Evolutionary conservation across 2,329 filamentous ascomycete species (phyloP).

Genomic region (Diaporthe citrichinensis): DNA sequence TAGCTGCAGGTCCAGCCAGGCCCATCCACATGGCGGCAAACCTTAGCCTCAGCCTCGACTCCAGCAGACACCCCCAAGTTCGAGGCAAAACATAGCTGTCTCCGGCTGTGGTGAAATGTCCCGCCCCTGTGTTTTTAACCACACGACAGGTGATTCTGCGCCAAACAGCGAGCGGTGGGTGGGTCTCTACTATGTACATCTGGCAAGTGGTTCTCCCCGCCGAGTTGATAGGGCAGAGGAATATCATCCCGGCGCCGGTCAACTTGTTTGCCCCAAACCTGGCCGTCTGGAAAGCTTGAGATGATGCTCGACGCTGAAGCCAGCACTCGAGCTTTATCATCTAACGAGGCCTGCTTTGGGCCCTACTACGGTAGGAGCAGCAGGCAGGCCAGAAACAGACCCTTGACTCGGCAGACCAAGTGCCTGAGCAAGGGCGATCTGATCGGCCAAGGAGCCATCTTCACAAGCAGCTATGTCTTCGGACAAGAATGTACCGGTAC

Average conservation of each 20-base stretch:
- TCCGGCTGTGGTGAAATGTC: background rate
- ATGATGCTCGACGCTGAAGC: constrained; percentile 10
- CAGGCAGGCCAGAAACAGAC: constrained; percentile 27
- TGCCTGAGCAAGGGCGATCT: constrained; percentile 30
- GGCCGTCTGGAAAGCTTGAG: background rate
- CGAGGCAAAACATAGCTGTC: background rate
- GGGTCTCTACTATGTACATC: constrained; percentile 15
- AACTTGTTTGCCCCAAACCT: constrained; percentile 9
- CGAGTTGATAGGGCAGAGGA: background rate
- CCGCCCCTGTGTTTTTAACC: constrained; percentile 18
- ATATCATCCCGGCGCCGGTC: background rate
- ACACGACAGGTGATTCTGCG: background rate
- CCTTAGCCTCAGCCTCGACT: constrained; percentile 26
- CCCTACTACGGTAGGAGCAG: background rate
- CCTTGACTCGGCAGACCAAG: constrained; percentile 19
- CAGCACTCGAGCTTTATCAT: constrained; percentile 1
- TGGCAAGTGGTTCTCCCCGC: constrained; percentile 8
- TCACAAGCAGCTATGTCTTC: constrained; percentile 16
- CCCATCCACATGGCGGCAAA: constrained; percentile 33
- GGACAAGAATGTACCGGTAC: constrained; percentile 32
- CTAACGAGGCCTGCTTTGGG: constrained; percentile 5
- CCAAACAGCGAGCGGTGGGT: background rate
- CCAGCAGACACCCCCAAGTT: background rate
- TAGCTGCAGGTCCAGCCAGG: constrained; percentile 31
- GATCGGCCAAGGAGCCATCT: constrained; percentile 24